phyloP scores from a whole-genome alignment of 129 eudicot species.

The Helianthus tuberosus region DNA sequence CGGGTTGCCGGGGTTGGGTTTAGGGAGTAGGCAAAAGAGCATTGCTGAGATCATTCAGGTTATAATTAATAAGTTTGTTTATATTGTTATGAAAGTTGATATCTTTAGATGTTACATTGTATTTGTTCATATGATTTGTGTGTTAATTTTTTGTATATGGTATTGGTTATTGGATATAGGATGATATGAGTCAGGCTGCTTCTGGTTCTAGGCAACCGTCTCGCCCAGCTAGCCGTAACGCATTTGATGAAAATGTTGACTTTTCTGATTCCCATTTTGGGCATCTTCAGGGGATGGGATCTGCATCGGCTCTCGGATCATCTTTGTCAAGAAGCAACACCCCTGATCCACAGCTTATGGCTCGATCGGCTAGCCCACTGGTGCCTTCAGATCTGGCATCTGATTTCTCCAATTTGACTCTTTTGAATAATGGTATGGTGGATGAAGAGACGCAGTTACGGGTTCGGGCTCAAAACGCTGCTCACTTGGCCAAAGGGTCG shows the following conservation, averaged over 20 bases:
- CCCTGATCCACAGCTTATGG: neutral
- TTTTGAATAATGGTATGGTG: constrained; percentile 49
- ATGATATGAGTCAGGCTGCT: neutral
- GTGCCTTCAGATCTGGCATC: constrained; percentile 66
- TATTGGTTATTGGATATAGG: constrained; percentile 2
- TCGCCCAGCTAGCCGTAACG: neutral
- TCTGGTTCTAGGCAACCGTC: neutral
- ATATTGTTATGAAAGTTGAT: too few relatives aligned
- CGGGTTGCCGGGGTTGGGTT: neutral
- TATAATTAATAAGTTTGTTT: too few relatives aligned
- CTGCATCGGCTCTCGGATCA: neutral
- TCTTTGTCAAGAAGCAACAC: neutral
- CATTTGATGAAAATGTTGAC: neutral
- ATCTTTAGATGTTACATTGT: too few relatives aligned
- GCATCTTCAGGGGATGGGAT: constrained; percentile 16
- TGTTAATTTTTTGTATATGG: constrained; percentile 11
- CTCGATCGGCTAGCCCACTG: constrained; percentile 12
- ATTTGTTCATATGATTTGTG: neutral
- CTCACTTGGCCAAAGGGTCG: constrained; percentile 42
- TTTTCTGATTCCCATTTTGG: neutral
- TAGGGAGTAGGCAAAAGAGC: neutral
- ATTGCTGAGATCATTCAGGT: neutral
- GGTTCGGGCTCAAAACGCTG: constrained; percentile 39
- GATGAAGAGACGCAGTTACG: constrained; percentile 48
- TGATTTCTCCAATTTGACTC: constrained; percentile 64